phyloP scores from a whole-genome alignment of 768 basidiomycete species.

The Boletellus ananiceps region DNA sequence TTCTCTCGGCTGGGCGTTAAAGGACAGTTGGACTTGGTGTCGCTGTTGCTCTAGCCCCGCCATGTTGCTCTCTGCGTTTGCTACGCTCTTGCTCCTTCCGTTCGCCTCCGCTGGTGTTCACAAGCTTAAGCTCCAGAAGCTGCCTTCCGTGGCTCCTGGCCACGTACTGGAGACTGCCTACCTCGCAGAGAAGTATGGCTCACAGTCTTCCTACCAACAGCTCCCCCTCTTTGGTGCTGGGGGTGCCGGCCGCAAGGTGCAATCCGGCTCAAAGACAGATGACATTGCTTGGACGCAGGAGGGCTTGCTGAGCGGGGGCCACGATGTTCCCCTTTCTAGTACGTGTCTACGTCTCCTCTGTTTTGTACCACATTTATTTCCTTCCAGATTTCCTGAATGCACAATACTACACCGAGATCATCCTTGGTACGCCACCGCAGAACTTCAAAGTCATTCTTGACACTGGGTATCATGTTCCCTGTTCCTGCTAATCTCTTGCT shows the following conservation, averaged over 20 bases:
- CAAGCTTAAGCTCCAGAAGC: slow-evolving; percentile 88
- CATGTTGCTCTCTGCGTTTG: slow-evolving; percentile 43
- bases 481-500: slow-evolving; percentile 17
- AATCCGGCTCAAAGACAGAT: slow-evolving; percentile 46
- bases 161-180: slow-evolving; percentile 73
- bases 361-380: background rate
- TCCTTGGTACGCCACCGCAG: slow-evolving; percentile 81
- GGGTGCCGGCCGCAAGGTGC: slow-evolving; percentile 61
- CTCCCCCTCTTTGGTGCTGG: slow-evolving; percentile 70
- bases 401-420: slow-evolving; percentile 90
- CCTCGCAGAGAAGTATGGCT: slow-evolving; percentile 91
- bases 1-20: slow-evolving; percentile 17
- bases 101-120: slow-evolving; percentile 55
- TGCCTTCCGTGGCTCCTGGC: slow-evolving; percentile 57
- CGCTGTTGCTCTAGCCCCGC: slow-evolving; percentile 21
- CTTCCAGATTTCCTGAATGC: slow-evolving; percentile 92
- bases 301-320: slow-evolving; percentile 63
- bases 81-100: slow-evolving; percentile 39
- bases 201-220: slow-evolving; percentile 39
- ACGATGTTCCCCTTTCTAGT: slow-evolving; percentile 88
- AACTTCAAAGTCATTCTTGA: slow-evolving; percentile 92
- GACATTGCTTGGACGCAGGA: slow-evolving; percentile 81
- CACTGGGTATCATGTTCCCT: slow-evolving; percentile 56
- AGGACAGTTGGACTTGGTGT: slow-evolving; percentile 8
- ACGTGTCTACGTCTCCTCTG: slow-evolving; percentile 29